These are phyloP conservation scores for Barnettozyma pratensis DNA, from an alignment of 805 yeast species.

Conservation along the genomic window DNA sequence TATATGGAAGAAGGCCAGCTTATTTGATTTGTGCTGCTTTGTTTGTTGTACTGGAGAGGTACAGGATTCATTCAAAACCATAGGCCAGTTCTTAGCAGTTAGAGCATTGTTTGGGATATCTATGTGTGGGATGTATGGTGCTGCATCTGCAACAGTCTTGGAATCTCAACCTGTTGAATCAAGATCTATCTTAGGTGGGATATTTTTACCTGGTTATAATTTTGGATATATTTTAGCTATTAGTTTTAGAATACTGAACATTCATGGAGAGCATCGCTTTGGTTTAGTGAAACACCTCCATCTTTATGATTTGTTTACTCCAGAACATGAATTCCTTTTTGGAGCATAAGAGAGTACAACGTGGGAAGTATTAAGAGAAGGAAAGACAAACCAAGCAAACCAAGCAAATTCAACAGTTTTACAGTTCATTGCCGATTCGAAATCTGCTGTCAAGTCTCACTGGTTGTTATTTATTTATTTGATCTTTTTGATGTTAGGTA, in stretches of 20 bases:
- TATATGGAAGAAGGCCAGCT: slow-evolving; percentile 58
- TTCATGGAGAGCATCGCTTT: slow-evolving; percentile 61
- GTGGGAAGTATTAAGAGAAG: too few relatives aligned
- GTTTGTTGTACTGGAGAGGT: slow-evolving; percentile 51
- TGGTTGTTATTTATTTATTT: slow-evolving; percentile 56
- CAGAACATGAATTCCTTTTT: too few relatives aligned
- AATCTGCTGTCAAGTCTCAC: slow-evolving; percentile 35
- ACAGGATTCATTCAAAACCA: slow-evolving; percentile 54
- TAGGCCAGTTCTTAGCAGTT: slow-evolving; percentile 54
- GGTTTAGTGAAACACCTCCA: slow-evolving; percentile 60
- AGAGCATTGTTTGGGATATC: slow-evolving; percentile 56
- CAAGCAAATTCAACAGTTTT: slow-evolving; percentile 8
- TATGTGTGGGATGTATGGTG: slow-evolving; percentile 45
- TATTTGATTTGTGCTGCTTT: slow-evolving; percentile 39
- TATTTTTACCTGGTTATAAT: slow-evolving; percentile 78
- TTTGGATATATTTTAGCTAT: slow-evolving; percentile 63
- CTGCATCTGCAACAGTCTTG: slow-evolving; percentile 37
- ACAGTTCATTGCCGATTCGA: slow-evolving; percentile 29
- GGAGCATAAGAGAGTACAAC: too few relatives aligned
- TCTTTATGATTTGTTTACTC: too few relatives aligned
- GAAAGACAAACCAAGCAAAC: too few relatives aligned
- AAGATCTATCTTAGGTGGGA: slow-evolving; percentile 55
- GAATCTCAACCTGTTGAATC: slow-evolving; percentile 44
- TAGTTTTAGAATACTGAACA: slow-evolving; percentile 58
- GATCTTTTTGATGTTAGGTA: slow-evolving; percentile 56